Percentiles rank a stretch among this genome's conserved stretches.
Evolutionary conservation across 1,284 basidiomycete genomes (phyloP).

Genomic region (Tilletia indica): DNA sequence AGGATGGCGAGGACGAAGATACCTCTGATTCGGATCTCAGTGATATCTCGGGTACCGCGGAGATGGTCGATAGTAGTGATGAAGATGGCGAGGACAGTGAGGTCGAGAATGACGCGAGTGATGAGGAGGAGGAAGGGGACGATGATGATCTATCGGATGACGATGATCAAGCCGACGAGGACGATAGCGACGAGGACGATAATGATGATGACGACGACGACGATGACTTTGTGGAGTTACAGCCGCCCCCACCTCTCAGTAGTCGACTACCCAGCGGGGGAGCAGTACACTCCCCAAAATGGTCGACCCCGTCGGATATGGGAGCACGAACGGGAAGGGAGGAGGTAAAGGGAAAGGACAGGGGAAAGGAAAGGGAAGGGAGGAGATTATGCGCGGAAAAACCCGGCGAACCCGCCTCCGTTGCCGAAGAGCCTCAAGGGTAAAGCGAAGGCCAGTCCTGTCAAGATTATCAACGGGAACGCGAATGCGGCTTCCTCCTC

Average conservation of each 20-base stretch:
- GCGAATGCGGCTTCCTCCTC: conserved; percentile 24
- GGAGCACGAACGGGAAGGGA: background rate
- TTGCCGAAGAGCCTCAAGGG: conserved; percentile 27
- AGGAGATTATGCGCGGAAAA: conserved; percentile 11
- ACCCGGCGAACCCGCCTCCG: conserved; percentile 1
- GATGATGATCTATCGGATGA: conserved; percentile 31
- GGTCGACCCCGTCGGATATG: background rate
- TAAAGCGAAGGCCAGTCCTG: conserved; percentile 24
- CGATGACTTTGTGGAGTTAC: conserved; percentile 21
- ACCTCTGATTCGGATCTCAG: conserved; percentile 5
- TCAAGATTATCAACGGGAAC: conserved; percentile 23
- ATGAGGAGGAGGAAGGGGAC: conserved; percentile 15
- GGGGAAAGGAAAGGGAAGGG: conserved; percentile 33
- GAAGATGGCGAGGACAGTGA: conserved; percentile 12
- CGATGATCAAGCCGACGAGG: conserved; percentile 26
- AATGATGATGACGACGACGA: conserved; percentile 29
- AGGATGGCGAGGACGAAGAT: background rate
- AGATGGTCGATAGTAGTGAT: conserved; percentile 15
- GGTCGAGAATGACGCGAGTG: conserved; percentile 25
- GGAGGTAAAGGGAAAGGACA: conserved; percentile 23
- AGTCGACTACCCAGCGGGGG: conserved; percentile 9
- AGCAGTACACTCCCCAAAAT: background rate
- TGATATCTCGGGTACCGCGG: background rate
- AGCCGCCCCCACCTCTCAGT: background rate
- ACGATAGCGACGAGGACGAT: conserved; percentile 25